Base-by-base conservation (phyloP, 148 eudicot genomes). In the Agrostemma githago region DNA sequence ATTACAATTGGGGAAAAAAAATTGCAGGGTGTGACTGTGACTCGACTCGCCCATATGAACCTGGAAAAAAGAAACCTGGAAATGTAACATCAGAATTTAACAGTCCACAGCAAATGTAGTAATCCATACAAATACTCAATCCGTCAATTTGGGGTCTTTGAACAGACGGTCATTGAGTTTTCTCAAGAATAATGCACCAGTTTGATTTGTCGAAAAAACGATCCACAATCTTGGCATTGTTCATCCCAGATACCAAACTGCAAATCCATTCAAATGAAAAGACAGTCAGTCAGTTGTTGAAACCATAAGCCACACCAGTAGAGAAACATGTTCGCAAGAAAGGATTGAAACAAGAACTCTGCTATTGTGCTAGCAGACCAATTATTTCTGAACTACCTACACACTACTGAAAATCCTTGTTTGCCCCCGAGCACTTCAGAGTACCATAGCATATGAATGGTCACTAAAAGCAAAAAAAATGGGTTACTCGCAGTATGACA, bases 131-230 rank as follows among this genome's bases (percentile, higher is more conserved):
- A 69, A 51, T 16, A 20, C 34, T 69, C 15, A 40, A 21, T 4
- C 34, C 11, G 19, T 51, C 17, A 26, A 10, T 5, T 69, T 51
- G 21, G 72, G 14, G 14, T 12, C 56, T 51, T 20, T 20, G 59
- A 12, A n/a, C 17, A 69, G 21, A 9, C 37, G 11, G 19, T 87
- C 84, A 84, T 64, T 70, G 66, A 66, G 82, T 89, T 82, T 88
- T 91, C 82, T 91, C 82, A 37, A 94, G 97, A 74, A 94, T 84
- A 40, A 94, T 84, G 71, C 98, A 94, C 97, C 98, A 94, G 71
- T 94, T 94, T 43, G 98, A 94, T 80, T 94, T 94, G 83, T 94
- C 98, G 51, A 78, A 94, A 77, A 91, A 94, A 16, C 85, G 88
- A 81, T 94, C 97, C 66, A 91, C 88, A n/a, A 94, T 74, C 20